Evolutionary conservation across 2,329 filamentous ascomycete genomes (phyloP), one percentile per base, ranked within the genome.

Genomic region (Fusarium dimerum): DNA sequence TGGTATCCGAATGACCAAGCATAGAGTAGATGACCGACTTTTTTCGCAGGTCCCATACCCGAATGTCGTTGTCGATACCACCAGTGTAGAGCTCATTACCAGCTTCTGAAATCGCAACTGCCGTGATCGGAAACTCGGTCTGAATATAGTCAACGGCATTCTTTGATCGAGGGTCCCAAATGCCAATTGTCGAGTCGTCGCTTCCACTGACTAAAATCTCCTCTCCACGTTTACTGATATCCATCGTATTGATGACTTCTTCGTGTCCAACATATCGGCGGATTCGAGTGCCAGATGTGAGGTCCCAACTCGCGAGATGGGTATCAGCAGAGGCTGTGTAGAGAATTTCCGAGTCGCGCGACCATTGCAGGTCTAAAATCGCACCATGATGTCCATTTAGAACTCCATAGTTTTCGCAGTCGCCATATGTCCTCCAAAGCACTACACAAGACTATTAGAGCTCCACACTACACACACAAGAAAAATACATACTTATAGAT

Each of bases 21-120:
- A 99, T 87, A 2, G 88, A 88, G 72, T 97, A 97, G 6, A 91
- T 85, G 3, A 95, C 83, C 7, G 88, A 83, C 73, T 95, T 92
- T 77, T 96, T 97, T 61, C 94, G 86, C 67, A 97, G 76, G 72
- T 99, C 94, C 93, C 94, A 99, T 17, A 96, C 92, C 65, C 92
- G 91, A 70, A 99, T 96, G 64, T 95, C 92, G 68, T 97, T 97
- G 75, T 97, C 94, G 62, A 99, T 97, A 18, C 92, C 90, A 43
- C 93, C 93, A 7, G 90, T 89, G 71, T 94, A 99, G 26, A 99
- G 84, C 74, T 97, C 94, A 69, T 96, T 96, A 16, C 94, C 94
- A 2, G 93, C 92, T 70, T 96, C 92, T 1, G 92, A 88, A n/a
- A 97, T 78, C 15, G 92, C 90, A 6, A 97, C 85, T 0, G 93